These are phyloP conservation scores for Verticillium isaacii DNA, from an alignment of 2,329 filamentous ascomycete species.

Conservation along the genomic window DNA sequence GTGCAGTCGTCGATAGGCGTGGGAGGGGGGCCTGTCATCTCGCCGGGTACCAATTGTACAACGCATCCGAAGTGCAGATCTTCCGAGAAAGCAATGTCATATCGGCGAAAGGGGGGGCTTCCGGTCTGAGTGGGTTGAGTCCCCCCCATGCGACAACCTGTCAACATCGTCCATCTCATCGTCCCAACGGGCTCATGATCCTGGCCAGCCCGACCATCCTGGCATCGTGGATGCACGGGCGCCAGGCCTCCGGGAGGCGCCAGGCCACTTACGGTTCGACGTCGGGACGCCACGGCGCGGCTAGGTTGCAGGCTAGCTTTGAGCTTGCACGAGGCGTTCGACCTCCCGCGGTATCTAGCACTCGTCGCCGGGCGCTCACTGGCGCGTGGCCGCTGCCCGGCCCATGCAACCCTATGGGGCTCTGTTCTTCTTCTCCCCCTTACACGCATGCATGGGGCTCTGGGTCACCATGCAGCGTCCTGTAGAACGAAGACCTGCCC, in stretches of 20 bases:
- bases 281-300: not conserved
- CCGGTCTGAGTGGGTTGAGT: no score
- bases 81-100: not conserved
- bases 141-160: not conserved
- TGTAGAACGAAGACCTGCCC: not conserved
- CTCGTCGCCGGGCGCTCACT: not conserved
- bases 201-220: not conserved
- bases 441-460: slow-evolving; percentile 5
- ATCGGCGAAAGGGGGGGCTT: no score
- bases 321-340: not conserved
- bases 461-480: not conserved
- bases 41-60: not conserved
- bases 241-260: not conserved
- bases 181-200: not conserved
- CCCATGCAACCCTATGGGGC: slow-evolving; percentile 13
- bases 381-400: not conserved
- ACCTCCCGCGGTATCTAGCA: not conserved
- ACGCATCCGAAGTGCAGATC: not conserved
- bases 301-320: slow-evolving; percentile 1
- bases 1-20: not conserved
- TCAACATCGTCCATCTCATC: not conserved
- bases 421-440: not conserved
- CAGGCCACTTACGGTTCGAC: not conserved
- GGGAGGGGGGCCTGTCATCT: not conserved
- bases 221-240: not conserved